Conservation (phyloP, 345 rosid species). For the Isatis tinctoria region DNA sequence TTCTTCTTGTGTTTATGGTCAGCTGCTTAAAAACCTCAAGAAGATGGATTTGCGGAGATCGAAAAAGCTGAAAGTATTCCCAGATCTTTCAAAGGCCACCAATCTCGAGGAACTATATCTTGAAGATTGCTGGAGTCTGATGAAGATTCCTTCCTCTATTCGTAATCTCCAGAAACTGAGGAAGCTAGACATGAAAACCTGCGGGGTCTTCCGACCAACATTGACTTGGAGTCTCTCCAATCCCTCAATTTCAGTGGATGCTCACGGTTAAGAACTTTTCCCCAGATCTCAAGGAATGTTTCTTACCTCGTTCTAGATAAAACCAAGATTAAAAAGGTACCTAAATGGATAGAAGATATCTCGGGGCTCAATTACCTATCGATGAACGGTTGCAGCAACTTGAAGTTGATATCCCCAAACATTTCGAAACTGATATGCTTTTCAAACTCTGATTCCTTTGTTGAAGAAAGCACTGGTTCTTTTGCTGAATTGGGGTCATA, state of each 20-base stretch:
- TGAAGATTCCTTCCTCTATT: neutral
- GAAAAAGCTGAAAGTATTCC: neutral
- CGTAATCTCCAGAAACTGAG: neutral
- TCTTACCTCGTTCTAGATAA: neutral
- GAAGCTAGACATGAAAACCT: neutral
- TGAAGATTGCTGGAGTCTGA: neutral
- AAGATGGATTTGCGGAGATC: neutral
- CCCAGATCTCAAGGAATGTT: neutral
- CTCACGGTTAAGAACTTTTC: neutral
- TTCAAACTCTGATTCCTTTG: neutral
- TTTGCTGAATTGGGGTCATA: too few relatives aligned
- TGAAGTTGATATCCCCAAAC: neutral
- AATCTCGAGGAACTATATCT: neutral
- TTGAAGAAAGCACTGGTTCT: too few relatives aligned
- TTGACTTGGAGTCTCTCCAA: neutral
- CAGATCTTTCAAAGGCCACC: neutral
- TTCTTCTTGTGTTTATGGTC: neutral
- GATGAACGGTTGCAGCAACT: neutral
- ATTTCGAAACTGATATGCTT: constrained; percentile 2
- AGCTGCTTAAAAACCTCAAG: constrained; percentile 1
- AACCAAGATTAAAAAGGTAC: neutral
- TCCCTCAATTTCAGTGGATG: neutral
- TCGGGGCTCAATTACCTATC: neutral
- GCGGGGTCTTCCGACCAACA: neutral
- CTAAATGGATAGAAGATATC: neutral